Conservation (phyloP, 805 yeast genomes). For the Metschnikowia henanensis region DNA sequence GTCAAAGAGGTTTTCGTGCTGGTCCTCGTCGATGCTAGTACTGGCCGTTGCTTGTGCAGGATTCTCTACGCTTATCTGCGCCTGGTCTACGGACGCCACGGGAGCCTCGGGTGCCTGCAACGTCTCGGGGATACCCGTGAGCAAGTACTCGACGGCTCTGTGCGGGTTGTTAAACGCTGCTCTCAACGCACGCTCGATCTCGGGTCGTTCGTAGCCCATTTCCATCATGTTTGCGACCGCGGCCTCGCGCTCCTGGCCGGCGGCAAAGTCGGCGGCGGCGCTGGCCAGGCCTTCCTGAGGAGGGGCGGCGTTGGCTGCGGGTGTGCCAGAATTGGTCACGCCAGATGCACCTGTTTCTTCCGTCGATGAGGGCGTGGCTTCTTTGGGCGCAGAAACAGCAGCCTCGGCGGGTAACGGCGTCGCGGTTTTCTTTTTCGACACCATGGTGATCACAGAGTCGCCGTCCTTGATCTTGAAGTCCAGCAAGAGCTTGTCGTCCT, state of each 20-base stretch:
- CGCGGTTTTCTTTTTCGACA: slow-evolving; percentile 46
- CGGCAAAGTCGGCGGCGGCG: slow-evolving; percentile 57
- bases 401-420: slow-evolving; percentile 21
- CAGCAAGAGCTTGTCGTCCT: slow-evolving; percentile 74
- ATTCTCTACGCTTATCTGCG: slow-evolving; percentile 11
- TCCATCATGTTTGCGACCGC: slow-evolving; percentile 85
- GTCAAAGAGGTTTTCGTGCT: slow-evolving; percentile 51
- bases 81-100: slow-evolving; percentile 9
- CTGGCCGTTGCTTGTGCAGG: slow-evolving; percentile 19
- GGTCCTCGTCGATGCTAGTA: neutral
- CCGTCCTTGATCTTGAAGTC: slow-evolving; percentile 76
- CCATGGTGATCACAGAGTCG: slow-evolving; percentile 92
- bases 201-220: slow-evolving; percentile 90
- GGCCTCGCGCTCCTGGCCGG: slow-evolving; percentile 75
- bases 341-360: neutral
- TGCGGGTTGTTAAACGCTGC: slow-evolving; percentile 98
- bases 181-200: slow-evolving; percentile 86
- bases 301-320: slow-evolving; percentile 9
- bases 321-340: neutral
- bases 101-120: slow-evolving; percentile 26
- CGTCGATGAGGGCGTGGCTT: neutral
- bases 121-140: slow-evolving; percentile 84
- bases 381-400: slow-evolving; percentile 8
- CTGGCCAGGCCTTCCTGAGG: slow-evolving; percentile 21
- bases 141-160: slow-evolving; percentile 92